These are phyloP conservation scores for Aspergillus versicolor DNA, from an alignment of 2,329 filamentous ascomycete species.

Conservation along the genomic window DNA sequence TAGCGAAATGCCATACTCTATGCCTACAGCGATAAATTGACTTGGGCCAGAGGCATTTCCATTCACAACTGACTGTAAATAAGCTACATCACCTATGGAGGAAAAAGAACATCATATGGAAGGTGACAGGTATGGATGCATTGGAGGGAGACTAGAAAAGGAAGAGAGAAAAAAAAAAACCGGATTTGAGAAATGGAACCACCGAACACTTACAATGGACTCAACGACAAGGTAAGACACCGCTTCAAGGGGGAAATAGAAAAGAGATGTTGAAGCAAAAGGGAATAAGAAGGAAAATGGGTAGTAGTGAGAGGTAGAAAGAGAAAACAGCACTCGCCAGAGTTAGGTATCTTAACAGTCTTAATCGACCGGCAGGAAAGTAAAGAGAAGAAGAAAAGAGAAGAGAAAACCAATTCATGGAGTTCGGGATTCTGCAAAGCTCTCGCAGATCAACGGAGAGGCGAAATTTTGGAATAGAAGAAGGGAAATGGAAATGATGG, in stretches of 20 bases:
- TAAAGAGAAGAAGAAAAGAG: conserved; percentile 16
- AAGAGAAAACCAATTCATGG: conserved; percentile 3
- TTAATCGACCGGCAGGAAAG: conserved; percentile 24
- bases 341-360: conserved; percentile 34
- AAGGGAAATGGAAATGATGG: conserved; percentile 3
- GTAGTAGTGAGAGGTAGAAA: conserved; percentile 1
- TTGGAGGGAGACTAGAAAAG: not conserved
- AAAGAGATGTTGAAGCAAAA: not conserved
- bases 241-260: conserved; percentile 5
- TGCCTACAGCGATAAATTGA: not conserved
- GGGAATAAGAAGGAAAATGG: not conserved
- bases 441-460: conserved; percentile 16
- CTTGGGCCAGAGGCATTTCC: conserved; percentile 10
- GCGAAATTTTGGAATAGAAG: conserved; percentile 3
- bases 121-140: conserved; percentile 18
- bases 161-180: conserved; percentile 10
- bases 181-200: conserved; percentile 20
- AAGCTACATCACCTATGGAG: conserved; percentile 19
- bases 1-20: not conserved
- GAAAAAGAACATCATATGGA: conserved; percentile 9
- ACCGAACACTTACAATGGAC: conserved; percentile 13
- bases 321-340: conserved; percentile 25
- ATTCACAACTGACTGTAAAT: conserved; percentile 13
- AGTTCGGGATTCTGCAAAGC: not conserved
- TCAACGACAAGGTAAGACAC: conserved; percentile 7